Conservation (phyloP, 352 stramenopile genomes). For the Globisporangium perplexum region DNA sequence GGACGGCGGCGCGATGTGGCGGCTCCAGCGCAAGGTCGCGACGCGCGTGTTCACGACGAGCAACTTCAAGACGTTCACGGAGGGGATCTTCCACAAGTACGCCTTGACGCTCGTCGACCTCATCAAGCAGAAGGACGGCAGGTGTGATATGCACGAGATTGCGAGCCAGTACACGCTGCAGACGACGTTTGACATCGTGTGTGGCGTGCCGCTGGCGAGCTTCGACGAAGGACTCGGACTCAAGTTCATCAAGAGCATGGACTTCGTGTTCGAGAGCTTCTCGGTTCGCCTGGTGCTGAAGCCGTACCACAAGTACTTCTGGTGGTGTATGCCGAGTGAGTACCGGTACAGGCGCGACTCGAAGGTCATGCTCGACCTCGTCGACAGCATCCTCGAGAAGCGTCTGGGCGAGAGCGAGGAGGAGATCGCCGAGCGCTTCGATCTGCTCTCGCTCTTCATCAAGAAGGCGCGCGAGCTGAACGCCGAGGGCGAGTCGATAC, state of each 20-base stretch:
- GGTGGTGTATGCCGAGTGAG: conserved; percentile 58
- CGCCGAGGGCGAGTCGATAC: neutral
- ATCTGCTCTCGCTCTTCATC: conserved; percentile 49
- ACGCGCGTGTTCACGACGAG: conserved; percentile 81
- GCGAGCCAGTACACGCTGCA: conserved; percentile 43
- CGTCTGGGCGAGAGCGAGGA: conserved; percentile 27
- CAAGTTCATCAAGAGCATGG: conserved; percentile 38
- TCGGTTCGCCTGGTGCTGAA: conserved; percentile 44
- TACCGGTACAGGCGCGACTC: conserved; percentile 22
- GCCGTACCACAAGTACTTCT: conserved; percentile 47
- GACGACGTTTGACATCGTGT: conserved; percentile 52
- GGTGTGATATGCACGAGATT: conserved; percentile 43
- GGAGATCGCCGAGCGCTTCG: conserved; percentile 22
- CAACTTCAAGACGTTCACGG: conserved; percentile 47
- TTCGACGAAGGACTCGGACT: conserved; percentile 22
- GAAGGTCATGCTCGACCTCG: conserved; percentile 22
- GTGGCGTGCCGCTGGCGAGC: conserved; percentile 29
- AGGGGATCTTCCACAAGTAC: conserved; percentile 41
- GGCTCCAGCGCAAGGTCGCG: conserved; percentile 70
- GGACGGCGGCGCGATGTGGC: conserved; percentile 51
- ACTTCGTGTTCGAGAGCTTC: conserved; percentile 40
- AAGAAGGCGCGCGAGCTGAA: conserved; percentile 33
- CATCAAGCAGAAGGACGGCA: conserved; percentile 4
- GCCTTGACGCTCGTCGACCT: conserved; percentile 19
- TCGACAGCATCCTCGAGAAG: conserved; percentile 31